A percentile compares a stretch with the other conserved stretches of the same genome.
These are phyloP conservation scores for Podila horticola DNA, from an alignment of 192 early-diverging fungal genomes.

Conservation along the genomic window DNA sequence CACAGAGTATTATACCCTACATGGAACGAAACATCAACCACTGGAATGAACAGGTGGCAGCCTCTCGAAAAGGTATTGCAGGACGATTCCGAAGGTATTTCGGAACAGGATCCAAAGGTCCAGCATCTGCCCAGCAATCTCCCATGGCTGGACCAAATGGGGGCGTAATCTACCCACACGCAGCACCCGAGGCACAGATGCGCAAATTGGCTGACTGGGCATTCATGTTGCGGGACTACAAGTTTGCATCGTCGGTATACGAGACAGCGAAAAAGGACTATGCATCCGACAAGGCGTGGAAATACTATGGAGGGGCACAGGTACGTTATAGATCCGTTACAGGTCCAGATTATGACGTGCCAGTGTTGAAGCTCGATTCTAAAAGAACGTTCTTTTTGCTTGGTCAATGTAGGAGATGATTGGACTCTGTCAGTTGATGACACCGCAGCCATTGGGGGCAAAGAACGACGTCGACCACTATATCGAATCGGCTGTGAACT, in stretches of 20 bases:
- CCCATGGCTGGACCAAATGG: conserved; percentile 45
- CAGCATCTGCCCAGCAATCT: conserved; percentile 53
- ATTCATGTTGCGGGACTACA: conserved; percentile 96
- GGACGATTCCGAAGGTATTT: conserved; percentile 91
- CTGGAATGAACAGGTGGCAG: conserved; percentile 94
- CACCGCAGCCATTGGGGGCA: conserved; percentile 57
- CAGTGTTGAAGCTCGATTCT: neutral
- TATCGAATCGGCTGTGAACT: conserved; percentile 79
- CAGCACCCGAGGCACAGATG: conserved; percentile 92
- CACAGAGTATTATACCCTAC: conserved; percentile 82
- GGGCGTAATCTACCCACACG: conserved; percentile 65
- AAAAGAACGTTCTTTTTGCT: neutral
- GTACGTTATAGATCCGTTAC: conserved; percentile 14
- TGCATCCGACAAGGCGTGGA: conserved; percentile 79
- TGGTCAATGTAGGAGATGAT: conserved; percentile 81
- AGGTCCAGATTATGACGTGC: neutral
- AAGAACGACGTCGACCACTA: conserved; percentile 66
- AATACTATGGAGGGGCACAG: conserved; percentile 79
- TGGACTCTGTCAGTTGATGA: conserved; percentile 82
- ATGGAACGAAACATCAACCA: conserved; percentile 90
- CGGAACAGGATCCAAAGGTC: conserved; percentile 63
- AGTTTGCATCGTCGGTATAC: conserved; percentile 89
- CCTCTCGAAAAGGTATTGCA: conserved; percentile 86
- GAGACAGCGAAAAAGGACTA: conserved; percentile 91
- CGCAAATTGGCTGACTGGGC: conserved; percentile 94